A percentile compares a stretch with the other conserved stretches of the same genome.
phyloP scores from a whole-genome alignment of 2,329 filamentous ascomycete species.

The Cryoendolithus antarcticus region DNA sequence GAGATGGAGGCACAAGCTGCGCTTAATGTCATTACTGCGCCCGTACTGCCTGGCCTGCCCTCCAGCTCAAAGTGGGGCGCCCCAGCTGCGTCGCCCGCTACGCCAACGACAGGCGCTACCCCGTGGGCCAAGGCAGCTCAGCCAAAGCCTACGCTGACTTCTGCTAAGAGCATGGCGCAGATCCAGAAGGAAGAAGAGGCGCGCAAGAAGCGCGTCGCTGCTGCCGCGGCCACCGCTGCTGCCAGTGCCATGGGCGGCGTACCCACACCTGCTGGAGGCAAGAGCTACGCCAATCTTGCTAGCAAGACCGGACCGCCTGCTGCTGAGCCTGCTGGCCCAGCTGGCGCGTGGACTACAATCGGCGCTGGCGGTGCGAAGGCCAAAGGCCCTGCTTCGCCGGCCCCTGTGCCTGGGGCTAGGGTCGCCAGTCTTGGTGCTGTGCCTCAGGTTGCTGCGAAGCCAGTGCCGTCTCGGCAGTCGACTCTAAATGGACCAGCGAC shows the following conservation, averaged over 20 bases:
- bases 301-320: constrained; percentile 50
- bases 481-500: constrained; percentile 39
- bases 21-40: constrained; percentile 18
- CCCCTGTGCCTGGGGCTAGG: constrained; percentile 32
- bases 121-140: constrained; percentile 56
- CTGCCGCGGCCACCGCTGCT: constrained; percentile 35
- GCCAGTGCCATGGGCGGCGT: constrained; percentile 31
- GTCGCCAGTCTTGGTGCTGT: constrained; percentile 35
- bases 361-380: constrained; percentile 76
- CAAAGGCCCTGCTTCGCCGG: constrained; percentile 54
- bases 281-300: constrained; percentile 90
- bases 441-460: constrained; percentile 19
- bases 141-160: constrained; percentile 35
- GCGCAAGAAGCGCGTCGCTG: constrained; percentile 64
- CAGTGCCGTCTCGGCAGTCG: constrained; percentile 39
- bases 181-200: constrained; percentile 94
- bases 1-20: constrained; percentile 56
- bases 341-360: constrained; percentile 81
- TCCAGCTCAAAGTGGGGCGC: constrained; percentile 84
- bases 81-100: constrained; percentile 56
- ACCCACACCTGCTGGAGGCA: constrained; percentile 44
- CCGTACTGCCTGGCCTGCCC: constrained; percentile 59
- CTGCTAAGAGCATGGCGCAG: constrained; percentile 84
- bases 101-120: constrained; percentile 35
- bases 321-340: constrained; percentile 29